Evolutionary conservation across 2,329 filamentous ascomycete species (phyloP).

Genomic region (Bipolaris oryzae): DNA sequence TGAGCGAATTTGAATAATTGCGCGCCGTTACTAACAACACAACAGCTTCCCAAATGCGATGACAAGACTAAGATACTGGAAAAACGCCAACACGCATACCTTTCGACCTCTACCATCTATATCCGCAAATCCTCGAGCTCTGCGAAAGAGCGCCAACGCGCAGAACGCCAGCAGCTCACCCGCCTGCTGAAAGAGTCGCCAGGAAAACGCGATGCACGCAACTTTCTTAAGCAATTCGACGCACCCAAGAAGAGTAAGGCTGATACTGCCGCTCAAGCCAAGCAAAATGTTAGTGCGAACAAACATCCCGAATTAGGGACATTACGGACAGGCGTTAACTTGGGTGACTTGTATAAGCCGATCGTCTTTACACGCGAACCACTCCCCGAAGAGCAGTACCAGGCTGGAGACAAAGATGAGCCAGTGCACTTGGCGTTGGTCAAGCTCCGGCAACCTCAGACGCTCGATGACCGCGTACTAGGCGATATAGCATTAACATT

Average conservation of each 20-base stretch:
- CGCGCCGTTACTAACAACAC: conserved; percentile 16
- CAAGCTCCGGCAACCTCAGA: conserved; percentile 77
- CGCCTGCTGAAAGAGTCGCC: conserved; percentile 79
- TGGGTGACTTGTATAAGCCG: conserved; percentile 65
- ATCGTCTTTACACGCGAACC: conserved; percentile 64
- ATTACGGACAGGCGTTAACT: conserved; percentile 61
- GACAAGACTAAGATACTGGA: conserved; percentile 17
- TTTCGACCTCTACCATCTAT: conserved; percentile 23
- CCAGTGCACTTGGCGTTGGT: conserved; percentile 80
- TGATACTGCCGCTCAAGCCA: conserved; percentile 13
- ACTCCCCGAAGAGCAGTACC: conserved; percentile 45
- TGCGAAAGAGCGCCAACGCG: conserved; percentile 45
- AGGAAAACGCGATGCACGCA: conserved; percentile 89
- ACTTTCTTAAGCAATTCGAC: conserved; percentile 87
- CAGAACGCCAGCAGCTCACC: conserved; percentile 46
- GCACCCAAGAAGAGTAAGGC: conserved; percentile 27
- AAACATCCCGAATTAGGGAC: conserved; percentile 43
- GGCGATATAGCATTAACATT: conserved; percentile 81
- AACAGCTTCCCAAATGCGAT: conserved; percentile 31
- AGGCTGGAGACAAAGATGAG: conserved; percentile 43
- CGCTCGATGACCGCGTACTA: conserved; percentile 70
- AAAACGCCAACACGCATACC: conserved; percentile 8
- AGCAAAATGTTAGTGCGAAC: conserved; percentile 24
- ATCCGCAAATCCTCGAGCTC: conserved; percentile 33
- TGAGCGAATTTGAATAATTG: conserved; percentile 5